Conservation (phyloP, 2,329 filamentous ascomycete species). For the Pyrenochaeta sp. region DNA sequence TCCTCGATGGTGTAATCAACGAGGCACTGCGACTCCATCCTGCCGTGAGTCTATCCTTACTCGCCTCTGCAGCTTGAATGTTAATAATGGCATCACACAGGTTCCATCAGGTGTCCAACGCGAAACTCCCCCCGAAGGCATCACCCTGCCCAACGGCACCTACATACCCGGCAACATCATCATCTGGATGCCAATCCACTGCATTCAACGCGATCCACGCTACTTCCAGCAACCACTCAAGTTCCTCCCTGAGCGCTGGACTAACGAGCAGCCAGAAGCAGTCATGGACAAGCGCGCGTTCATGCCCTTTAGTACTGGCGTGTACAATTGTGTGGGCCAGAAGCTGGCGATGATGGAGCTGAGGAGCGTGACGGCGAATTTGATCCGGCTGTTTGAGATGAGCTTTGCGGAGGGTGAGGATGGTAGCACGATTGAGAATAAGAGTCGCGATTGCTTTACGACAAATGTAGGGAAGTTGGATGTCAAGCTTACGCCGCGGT, state of each 20-base stretch:
- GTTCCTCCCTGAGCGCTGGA: constrained; percentile 46
- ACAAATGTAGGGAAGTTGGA: constrained; percentile 41
- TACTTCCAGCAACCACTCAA: constrained; percentile 33
- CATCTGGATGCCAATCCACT: constrained; percentile 42
- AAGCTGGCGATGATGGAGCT: constrained; percentile 71
- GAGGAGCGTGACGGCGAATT: constrained; percentile 66
- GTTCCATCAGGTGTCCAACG: constrained; percentile 44
- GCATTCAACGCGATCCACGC: constrained; percentile 39
- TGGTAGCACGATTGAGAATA: constrained; percentile 25
- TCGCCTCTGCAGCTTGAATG: neutral
- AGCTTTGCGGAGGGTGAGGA: constrained; percentile 38
- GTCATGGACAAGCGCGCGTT: constrained; percentile 63
- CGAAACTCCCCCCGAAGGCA: constrained; percentile 43
- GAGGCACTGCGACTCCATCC: constrained; percentile 43
- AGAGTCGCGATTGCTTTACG: constrained; percentile 41
- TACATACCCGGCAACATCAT: constrained; percentile 42
- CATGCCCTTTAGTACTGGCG: constrained; percentile 74
- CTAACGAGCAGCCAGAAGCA: constrained; percentile 27
- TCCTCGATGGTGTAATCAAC: constrained; percentile 44
- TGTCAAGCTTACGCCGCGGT: constrained; percentile 32
- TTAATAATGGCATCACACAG: constrained; percentile 13
- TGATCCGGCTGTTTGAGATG: constrained; percentile 68
- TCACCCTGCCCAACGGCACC: constrained; percentile 39
- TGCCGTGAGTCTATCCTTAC: constrained; percentile 22
- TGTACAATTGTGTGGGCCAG: constrained; percentile 77